phyloP scores from a whole-genome alignment of 192 early-diverging fungal species.

The Linnemannia hyalina region DNA sequence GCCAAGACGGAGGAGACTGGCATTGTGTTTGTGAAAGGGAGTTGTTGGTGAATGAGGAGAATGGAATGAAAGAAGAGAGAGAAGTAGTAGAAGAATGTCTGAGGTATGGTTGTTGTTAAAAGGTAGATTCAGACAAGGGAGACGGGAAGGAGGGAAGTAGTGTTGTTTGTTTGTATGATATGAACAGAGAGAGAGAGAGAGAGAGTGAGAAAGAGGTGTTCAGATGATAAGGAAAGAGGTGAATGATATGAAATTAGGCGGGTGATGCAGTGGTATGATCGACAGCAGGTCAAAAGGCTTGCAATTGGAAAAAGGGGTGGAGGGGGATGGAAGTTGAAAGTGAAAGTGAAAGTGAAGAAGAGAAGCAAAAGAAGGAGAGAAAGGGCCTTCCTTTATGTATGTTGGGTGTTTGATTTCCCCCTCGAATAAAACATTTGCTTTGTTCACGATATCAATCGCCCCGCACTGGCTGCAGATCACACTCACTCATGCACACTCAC shows the following conservation, averaged over 20 bases:
- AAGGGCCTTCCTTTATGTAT: not conserved
- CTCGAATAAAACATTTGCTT: slow-evolving; percentile 30
- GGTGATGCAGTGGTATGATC: slow-evolving; percentile 1
- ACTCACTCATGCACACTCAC: no score
- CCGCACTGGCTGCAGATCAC: not conserved
- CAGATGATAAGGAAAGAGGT: slow-evolving; percentile 2
- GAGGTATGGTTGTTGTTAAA: not conserved
- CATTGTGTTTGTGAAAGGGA: slow-evolving; percentile 18
- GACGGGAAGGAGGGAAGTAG: not conserved
- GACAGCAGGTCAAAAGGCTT: slow-evolving; percentile 1
- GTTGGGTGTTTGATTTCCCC: no score
- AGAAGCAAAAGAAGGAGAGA: not conserved
- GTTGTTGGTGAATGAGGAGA: not conserved
- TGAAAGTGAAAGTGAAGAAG: not conserved
- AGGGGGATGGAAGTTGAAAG: not conserved
- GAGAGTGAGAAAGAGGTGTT: not conserved
- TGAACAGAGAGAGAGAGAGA: not conserved
- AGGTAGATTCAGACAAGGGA: not conserved
- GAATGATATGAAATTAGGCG: not conserved
- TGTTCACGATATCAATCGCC: not conserved
- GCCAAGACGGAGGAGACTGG: slow-evolving; percentile 42
- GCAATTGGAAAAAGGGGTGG: not conserved
- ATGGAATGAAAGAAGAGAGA: not conserved
- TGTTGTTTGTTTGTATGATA: not conserved
- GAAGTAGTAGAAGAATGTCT: not conserved